Evolutionary conservation across 148 eudicot species (phyloP).

Genomic region (Drosera capensis): DNA sequence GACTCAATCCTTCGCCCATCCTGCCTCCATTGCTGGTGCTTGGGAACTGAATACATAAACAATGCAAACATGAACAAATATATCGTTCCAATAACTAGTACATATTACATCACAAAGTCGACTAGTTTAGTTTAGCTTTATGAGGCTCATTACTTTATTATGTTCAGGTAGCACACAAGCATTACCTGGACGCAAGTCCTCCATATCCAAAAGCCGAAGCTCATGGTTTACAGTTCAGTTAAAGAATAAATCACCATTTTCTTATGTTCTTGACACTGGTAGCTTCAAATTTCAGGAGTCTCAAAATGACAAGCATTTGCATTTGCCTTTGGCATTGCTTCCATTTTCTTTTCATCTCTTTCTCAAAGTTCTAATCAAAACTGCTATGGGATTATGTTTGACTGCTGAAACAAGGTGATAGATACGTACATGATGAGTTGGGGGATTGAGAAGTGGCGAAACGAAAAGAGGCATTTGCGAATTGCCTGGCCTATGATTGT

Average conservation of each 20-base stretch:
- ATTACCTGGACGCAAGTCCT: too few species aligned
- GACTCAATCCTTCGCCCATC: neutral
- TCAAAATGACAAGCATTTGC: too few species aligned
- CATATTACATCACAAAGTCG: neutral
- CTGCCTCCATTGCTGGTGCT: constrained; percentile 40
- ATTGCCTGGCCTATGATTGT: neutral
- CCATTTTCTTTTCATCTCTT: too few species aligned
- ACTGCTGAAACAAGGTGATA: neutral
- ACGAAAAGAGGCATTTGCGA: constrained; percentile 20
- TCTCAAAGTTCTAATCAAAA: neutral
- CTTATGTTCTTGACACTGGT: too few species aligned
- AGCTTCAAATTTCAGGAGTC: too few species aligned
- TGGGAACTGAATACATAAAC: constrained; percentile 29
- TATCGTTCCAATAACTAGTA: neutral
- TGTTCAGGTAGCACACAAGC: too few species aligned
- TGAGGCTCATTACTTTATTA: too few species aligned
- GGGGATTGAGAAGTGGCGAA: constrained; percentile 24
- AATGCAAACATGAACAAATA: neutral
- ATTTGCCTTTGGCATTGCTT: too few species aligned
- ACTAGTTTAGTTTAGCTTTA: neutral
- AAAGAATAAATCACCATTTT: too few species aligned
- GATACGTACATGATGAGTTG: neutral
- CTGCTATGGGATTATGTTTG: neutral
- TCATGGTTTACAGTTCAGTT: too few species aligned
- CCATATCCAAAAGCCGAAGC: too few species aligned